Conservation (phyloP, 1,284 basidiomycete genomes). For the Puccinia triticina region DNA sequence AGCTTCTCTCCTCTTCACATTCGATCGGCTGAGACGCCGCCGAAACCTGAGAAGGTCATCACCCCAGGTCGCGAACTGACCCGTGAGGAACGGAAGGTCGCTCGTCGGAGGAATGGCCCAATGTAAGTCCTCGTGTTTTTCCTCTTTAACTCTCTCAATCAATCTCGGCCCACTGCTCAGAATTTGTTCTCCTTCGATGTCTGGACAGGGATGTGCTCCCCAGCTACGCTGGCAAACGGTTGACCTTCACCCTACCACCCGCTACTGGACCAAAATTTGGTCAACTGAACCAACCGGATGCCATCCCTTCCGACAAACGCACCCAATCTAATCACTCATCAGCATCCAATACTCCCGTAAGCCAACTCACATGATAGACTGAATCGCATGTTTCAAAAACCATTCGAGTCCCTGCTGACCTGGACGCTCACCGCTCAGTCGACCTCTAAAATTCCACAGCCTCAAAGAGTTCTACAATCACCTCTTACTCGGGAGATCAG, state of each 20-base stretch:
- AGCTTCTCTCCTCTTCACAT: conserved; percentile 48
- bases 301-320: not conserved
- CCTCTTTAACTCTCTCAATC: not conserved
- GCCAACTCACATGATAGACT: not conserved
- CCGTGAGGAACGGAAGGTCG: conserved; percentile 43
- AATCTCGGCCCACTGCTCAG: not conserved
- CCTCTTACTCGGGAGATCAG: conserved; percentile 9
- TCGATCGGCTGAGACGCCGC: conserved; percentile 40
- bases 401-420: not conserved
- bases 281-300: not conserved
- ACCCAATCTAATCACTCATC: not conserved
- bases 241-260: conserved; percentile 44
- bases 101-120: conserved; percentile 39
- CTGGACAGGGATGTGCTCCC: conserved; percentile 27
- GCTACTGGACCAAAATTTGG: not conserved
- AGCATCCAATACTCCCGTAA: conserved; percentile 2
- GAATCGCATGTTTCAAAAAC: not conserved
- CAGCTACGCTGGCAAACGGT: conserved; percentile 31
- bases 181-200: not conserved
- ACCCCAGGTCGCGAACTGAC: conserved; percentile 47
- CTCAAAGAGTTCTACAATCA: not conserved
- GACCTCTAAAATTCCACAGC: not conserved
- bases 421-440: not conserved
- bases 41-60: conserved; percentile 16
- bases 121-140: not conserved